These are phyloP conservation scores for Cicer arietinum DNA, from an alignment of 306 rosid species.

Conservation along the genomic window DNA sequence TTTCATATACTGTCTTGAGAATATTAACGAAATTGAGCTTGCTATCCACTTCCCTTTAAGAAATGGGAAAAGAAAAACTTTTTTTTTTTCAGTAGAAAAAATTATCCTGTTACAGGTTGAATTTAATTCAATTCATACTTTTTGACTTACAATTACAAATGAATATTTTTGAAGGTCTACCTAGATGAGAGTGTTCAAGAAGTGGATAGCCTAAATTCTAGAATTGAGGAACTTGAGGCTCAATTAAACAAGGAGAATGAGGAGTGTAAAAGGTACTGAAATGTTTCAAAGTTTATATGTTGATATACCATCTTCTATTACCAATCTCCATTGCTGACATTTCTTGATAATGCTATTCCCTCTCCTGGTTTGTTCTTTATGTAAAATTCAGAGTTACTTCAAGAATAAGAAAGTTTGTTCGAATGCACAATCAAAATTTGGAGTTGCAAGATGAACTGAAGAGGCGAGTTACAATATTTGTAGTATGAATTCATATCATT, in stretches of 20 bases:
- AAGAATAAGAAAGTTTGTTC: constrained; percentile 76
- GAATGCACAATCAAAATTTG: constrained; percentile 62
- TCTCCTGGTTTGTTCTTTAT: constrained; percentile 41
- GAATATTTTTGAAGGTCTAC: constrained; percentile 55
- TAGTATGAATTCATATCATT: constrained; percentile 20
- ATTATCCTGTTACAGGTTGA: constrained; percentile 20
- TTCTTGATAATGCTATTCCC: constrained; percentile 37
- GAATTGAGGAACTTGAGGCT: constrained; percentile 87
- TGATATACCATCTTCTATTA: constrained; percentile 23
- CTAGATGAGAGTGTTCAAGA: constrained; percentile 84
- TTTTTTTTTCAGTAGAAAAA: constrained; percentile 24
- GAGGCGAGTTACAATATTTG: constrained; percentile 55
- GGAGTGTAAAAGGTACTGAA: constrained; percentile 72
- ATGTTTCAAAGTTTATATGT: constrained; percentile 11
- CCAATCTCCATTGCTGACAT: constrained; percentile 21
- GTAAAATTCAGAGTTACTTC: constrained; percentile 70
- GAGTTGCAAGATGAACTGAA: constrained; percentile 79
- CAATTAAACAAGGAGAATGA: constrained; percentile 75
- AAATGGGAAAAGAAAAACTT: constrained; percentile 20
- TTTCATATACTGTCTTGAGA: constrained; percentile 25
- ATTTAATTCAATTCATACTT: constrained; percentile 5
- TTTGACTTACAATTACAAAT: constrained; percentile 38
- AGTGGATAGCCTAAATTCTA: constrained; percentile 80
- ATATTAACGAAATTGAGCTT: constrained; percentile 37
- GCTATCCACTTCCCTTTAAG: constrained; percentile 13